phyloP scores from a whole-genome alignment of 2,329 filamentous ascomycete genomes.

The Bipolaris gigantea region DNA sequence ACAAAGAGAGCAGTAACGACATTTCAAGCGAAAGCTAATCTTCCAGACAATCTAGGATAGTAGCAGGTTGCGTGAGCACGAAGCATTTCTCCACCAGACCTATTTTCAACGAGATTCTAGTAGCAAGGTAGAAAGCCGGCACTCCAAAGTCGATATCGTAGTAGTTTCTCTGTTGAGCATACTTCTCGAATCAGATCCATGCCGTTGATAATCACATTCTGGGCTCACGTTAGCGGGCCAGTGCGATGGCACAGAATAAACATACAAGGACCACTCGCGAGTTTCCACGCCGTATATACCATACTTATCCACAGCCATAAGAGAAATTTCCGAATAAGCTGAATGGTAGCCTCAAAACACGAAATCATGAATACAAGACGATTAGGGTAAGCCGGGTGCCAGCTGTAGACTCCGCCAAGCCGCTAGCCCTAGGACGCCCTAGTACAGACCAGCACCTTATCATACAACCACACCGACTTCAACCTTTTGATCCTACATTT shows the following conservation, averaged over 20 bases:
- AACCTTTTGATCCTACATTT: background rate
- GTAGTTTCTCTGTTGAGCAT: slow-evolving; percentile 52
- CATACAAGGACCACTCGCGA: slow-evolving; percentile 66
- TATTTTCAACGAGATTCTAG: slow-evolving; percentile 44
- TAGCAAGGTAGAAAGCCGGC: slow-evolving; percentile 1
- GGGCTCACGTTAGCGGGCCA: slow-evolving; percentile 54
- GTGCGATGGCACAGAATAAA: slow-evolving; percentile 63
- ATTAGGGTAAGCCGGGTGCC: no score
- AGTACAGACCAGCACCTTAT: slow-evolving; percentile 6
- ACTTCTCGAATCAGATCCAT: slow-evolving; percentile 52
- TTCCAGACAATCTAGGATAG: no score
- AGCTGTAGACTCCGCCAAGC: slow-evolving; percentile 6
- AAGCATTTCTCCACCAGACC: no score
- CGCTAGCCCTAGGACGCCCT: slow-evolving; percentile 4
- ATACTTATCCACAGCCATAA: no score
- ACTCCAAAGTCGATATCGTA: slow-evolving; percentile 56
- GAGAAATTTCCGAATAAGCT: no score
- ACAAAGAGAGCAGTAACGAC: no score
- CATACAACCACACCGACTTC: slow-evolving; percentile 1
- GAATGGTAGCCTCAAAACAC: no score
- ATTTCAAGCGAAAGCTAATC: no score
- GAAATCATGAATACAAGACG: background rate
- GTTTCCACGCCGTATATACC: slow-evolving; percentile 53
- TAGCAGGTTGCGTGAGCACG: no score
- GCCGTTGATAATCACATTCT: slow-evolving; percentile 53